These are phyloP conservation scores for Porpolomopsis calyptriformis DNA, from an alignment of 768 basidiomycete genomes.

Conservation along the genomic window DNA sequence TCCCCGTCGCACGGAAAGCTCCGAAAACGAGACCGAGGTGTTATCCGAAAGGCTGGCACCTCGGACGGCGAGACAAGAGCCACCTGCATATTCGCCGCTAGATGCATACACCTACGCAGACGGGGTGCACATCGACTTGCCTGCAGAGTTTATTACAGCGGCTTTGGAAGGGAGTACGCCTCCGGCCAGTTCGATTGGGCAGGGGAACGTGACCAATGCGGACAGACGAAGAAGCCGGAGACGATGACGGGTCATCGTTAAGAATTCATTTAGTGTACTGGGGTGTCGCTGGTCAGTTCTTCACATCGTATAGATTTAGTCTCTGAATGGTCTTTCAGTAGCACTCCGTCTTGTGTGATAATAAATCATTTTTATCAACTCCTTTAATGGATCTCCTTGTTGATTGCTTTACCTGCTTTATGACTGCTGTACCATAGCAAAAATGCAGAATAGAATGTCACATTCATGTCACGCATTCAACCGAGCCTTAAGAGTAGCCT, in stretches of 20 bases:
- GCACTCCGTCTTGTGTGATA: constrained; percentile 7
- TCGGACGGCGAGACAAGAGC: constrained; percentile 45
- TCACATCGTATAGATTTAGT: too few species aligned
- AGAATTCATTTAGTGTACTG: constrained; percentile 33
- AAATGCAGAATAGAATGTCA: too few species aligned
- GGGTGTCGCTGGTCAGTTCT: too few species aligned
- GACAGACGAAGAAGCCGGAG: constrained; percentile 52
- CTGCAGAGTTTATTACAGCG: constrained; percentile 84
- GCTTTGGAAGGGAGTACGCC: constrained; percentile 68
- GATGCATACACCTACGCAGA: constrained; percentile 77
- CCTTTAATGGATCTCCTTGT: too few species aligned
- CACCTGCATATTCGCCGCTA: constrained; percentile 83
- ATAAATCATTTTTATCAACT: too few species aligned
- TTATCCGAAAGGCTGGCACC: constrained; percentile 21
- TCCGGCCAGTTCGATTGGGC: constrained; percentile 49
- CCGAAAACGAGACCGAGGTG: constrained; percentile 18
- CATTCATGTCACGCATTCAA: too few species aligned
- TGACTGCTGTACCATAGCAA: too few species aligned
- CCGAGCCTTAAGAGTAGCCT: too few species aligned
- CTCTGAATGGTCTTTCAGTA: not conserved
- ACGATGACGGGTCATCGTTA: constrained; percentile 26
- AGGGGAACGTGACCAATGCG: constrained; percentile 34
- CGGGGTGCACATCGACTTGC: constrained; percentile 87
- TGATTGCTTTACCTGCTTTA: too few species aligned
- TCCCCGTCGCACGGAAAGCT: constrained; percentile 30